These are phyloP conservation scores for Angomonas ambiguus DNA, from an alignment of 208 protist species.

Conservation along the genomic window DNA sequence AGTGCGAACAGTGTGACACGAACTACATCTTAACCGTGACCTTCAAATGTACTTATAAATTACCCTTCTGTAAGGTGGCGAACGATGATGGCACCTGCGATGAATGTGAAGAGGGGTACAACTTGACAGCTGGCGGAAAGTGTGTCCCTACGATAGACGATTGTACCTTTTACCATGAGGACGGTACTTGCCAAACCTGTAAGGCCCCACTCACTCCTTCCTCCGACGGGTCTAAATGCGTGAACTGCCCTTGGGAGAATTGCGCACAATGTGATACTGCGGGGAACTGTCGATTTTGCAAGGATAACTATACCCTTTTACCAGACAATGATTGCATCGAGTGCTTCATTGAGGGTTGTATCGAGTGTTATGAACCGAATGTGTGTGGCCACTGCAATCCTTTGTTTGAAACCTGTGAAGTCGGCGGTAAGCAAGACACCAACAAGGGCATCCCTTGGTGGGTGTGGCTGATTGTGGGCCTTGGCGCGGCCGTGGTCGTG, in stretches of 20 bases:
- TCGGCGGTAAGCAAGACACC: neutral
- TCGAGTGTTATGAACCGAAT: neutral
- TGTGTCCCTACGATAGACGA: too few species aligned
- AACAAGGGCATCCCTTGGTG: slow-evolving; percentile 3
- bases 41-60: neutral
- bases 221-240: too few species aligned
- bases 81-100: too few species aligned
- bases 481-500: neutral
- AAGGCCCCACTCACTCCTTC: too few species aligned
- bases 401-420: neutral
- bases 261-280: too few species aligned
- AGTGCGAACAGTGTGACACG: neutral
- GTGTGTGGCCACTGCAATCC: neutral
- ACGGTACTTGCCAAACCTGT: too few species aligned
- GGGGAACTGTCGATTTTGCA: neutral
- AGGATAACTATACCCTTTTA: neutral
- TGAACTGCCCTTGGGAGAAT: too few species aligned
- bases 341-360: neutral
- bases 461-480: slow-evolving; percentile 2
- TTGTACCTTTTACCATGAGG: too few species aligned
- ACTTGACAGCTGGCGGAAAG: too few species aligned
- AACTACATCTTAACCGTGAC: neutral
- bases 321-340: neutral
- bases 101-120: too few species aligned
- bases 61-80: neutral